A percentile compares a stretch with the other conserved stretches of the same genome.
Conservation (phyloP, 495 filamentous ascomycete species). For the Extremus antarcticus region DNA sequence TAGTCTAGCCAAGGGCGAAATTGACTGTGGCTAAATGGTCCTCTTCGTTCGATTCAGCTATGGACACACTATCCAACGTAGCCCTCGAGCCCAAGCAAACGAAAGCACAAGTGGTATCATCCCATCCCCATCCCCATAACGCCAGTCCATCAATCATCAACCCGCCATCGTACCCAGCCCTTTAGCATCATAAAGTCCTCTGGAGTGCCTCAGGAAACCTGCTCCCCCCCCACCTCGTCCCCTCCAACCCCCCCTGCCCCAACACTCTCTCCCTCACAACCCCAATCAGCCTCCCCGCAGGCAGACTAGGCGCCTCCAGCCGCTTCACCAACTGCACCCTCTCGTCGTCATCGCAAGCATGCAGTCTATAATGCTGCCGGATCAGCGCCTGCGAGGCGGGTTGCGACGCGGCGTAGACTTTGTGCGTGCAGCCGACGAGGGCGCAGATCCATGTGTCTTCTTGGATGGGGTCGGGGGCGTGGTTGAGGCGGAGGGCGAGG, state of each 20-base stretch:
- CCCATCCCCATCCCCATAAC: neutral
- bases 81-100: no score
- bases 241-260: conserved; percentile 10
- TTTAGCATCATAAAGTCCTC: conserved; percentile 3
- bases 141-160: neutral
- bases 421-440: conserved; percentile 53
- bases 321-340: conserved; percentile 48
- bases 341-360: conserved; percentile 50
- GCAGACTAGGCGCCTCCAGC: conserved; percentile 41
- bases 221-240: conserved; percentile 1
- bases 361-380: conserved; percentile 50
- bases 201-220: conserved; percentile 9
- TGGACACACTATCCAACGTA: no score
- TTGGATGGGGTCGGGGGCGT: conserved; percentile 34
- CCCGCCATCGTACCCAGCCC: neutral
- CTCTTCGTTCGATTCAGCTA: no score
- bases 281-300: conserved; percentile 42
- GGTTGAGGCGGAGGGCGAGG: conserved; percentile 33
- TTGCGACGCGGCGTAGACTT: conserved; percentile 49
- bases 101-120: conserved; percentile 1
- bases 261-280: conserved; percentile 8
- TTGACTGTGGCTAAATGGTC: no score
- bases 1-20: no score
- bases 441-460: conserved; percentile 60
- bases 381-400: conserved; percentile 49